Base-by-base conservation (phyloP, 2,329 filamentous ascomycete genomes). In the Aspergillus sp. region DNA sequence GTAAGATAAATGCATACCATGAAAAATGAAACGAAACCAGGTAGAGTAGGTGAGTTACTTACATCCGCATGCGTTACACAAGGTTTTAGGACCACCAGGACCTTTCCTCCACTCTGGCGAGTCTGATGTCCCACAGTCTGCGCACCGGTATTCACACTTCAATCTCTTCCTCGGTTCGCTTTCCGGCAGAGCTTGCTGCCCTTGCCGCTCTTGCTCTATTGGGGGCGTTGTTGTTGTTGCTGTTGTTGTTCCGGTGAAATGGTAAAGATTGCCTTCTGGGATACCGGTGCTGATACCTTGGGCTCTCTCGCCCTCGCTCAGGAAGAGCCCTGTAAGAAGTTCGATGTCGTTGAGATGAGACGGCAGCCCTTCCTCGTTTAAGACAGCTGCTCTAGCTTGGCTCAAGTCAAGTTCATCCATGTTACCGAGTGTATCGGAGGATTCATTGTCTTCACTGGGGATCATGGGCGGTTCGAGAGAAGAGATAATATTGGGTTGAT, bases 81-180 rank as follows among this genome's bases (percentile, higher is more conserved):
- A 78, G 8, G 93, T 97, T 75, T 98, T 97, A 1, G 93, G 93
- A 2, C 93, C 93, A 61, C 85, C 91, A 0, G 93, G 93, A 0
- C 93, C 93, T 74, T 96, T 97, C 61, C 93, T 84, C 93, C 93
- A 98, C 78, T 98, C 93, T 0, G 93, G 93, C 15, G 91, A 96
- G 70, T 97, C 93, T 41, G 96, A 82, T 0, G 91, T 97, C 80
- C 93, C 93, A 76, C 93, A 98, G 73, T 97, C 93, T 1, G 91
- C 93, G 74, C 93, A 98, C 38, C 96, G 91, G 71, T 97, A 97
- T 79, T 97, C 93, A 69, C 96, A 83, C 72, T 96, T 96, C 47
- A 91, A 79, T 73, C 96, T 96, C 80, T 96, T 87, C 72, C 88
- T 96, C 75, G 96, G 93, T 60, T 91, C 89, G 0, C 84, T 66